Base-by-base conservation (phyloP, 768 basidiomycete genomes). In the Kwoniella europaea region DNA sequence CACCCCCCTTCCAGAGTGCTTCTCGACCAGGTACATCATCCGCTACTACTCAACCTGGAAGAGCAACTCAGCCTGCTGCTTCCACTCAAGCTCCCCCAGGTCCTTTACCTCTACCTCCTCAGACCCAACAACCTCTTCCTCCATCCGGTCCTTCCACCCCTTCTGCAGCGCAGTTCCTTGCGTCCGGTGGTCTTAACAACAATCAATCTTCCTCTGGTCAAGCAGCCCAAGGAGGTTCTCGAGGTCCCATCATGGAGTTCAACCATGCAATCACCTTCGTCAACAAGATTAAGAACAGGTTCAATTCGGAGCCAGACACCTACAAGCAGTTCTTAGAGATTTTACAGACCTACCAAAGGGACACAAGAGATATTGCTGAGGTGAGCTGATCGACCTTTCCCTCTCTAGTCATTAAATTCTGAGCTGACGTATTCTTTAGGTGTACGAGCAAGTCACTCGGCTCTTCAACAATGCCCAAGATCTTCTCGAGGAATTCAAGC, bases 241-340 rank as follows among this genome's bases (percentile, higher is more conserved):
- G 68, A 18, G 63, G 69, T 9, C 75, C 72, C 10, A 73, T 78
- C 53, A 70, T 83, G 54, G 82, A 83, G 67, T 83, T 83, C 71
- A 83, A 98, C 79, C 97, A 96, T 78, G 97, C 97, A 15, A 98
- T 98, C 73, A 90, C 93, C 77, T 99, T 95, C 83, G 90, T 99
- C 77, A 98, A 97, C 88, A 96, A 95, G 86, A 98, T 99, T 86
- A 98, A 98, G 85, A 90, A 90, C 18, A 90, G 94, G 22, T 98
- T 91, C 83, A 85, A 88, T 12, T 89, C 91, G 74, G 94, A 97
- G 70, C 89, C 91, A n/a, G 93, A 94, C 77, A 94, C 91, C 42
- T 86, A 86, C 81, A 85, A 86, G 75, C 83, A 85, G 75, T 86
- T 86, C 77, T 71, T 86, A 63, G 85, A 85, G 81, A 86, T 85